Percentiles rank a stretch among this genome's conserved stretches.
These are phyloP conservation scores for Penicillium sp. DNA, from an alignment of 2,329 filamentous ascomycete species.

Conservation along the genomic window DNA sequence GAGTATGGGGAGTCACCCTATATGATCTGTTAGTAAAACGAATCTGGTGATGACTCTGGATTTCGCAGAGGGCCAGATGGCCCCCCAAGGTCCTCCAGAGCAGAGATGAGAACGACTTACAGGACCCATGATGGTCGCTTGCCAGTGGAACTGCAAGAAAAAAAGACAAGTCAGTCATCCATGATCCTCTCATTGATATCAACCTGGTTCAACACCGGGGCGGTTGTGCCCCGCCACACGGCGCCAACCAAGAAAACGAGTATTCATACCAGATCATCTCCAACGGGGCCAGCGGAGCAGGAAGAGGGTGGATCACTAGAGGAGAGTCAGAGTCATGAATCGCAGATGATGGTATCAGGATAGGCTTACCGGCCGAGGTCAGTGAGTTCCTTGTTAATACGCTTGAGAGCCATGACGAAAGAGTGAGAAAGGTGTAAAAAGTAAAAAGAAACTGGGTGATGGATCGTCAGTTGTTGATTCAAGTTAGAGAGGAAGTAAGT, in stretches of 20 bases:
- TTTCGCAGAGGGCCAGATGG: background rate
- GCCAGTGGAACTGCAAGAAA: constrained; percentile 87
- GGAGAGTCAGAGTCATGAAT: constrained; percentile 19
- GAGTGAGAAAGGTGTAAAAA: constrained; percentile 1
- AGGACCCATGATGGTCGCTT: constrained; percentile 99
- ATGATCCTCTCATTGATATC: constrained; percentile 9
- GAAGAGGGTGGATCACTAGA: constrained; percentile 93
- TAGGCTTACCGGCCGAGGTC: constrained; percentile 51
- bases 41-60: background rate
- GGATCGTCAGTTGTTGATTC: background rate
- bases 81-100: constrained; percentile 3
- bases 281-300: constrained; percentile 94
- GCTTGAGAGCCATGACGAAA: constrained; percentile 51
- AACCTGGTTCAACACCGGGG: constrained; percentile 4
- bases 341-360: constrained; percentile 17
- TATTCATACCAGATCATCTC: constrained; percentile 88
- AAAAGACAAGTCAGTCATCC: constrained; percentile 30
- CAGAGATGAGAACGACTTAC: constrained; percentile 59
- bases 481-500: constrained; percentile 2
- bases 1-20: constrained; percentile 96
- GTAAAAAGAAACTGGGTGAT: constrained; percentile 7
- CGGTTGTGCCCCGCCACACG: constrained; percentile 26
- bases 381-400: constrained; percentile 56
- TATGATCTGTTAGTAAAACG: constrained; percentile 35
- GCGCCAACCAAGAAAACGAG: constrained; percentile 8